These are phyloP conservation scores for Edaphochlamys debaryana DNA, from an alignment of 139 green algal species.

Conservation along the genomic window DNA sequence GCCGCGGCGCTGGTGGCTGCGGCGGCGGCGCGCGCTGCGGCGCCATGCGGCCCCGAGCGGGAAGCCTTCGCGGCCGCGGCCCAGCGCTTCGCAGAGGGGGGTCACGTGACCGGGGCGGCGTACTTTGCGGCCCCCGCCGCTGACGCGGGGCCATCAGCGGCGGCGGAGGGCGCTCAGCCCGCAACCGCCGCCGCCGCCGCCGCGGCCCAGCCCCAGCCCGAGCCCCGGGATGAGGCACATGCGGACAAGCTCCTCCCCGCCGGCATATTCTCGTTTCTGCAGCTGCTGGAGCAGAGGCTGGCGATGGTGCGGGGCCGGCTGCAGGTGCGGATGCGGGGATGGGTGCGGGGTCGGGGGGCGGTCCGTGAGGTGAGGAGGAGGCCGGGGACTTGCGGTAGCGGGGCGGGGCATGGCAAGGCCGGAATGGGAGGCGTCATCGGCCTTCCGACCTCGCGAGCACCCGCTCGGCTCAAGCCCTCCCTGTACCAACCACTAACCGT, in stretches of 20 bases:
- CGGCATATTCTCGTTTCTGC: conserved; percentile 42
- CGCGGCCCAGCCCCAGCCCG: neutral
- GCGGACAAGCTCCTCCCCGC: conserved; percentile 18
- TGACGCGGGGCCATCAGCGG: conserved; percentile 2
- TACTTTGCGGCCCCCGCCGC: conserved; percentile 34
- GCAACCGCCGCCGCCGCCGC: neutral
- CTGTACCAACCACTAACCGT: too few relatives aligned
- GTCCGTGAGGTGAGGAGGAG: too few relatives aligned
- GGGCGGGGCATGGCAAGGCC: too few relatives aligned
- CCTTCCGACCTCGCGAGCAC: too few relatives aligned
- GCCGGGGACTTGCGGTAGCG: too few relatives aligned
- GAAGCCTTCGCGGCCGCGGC: neutral
- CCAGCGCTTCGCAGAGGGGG: neutral
- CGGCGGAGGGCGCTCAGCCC: neutral
- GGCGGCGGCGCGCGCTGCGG: neutral
- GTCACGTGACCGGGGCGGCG: neutral
- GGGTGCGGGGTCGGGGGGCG: too few relatives aligned
- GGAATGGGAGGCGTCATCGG: too few relatives aligned
- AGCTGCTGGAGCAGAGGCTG: conserved; percentile 58
- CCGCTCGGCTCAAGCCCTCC: too few relatives aligned
- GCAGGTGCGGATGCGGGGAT: too few relatives aligned
- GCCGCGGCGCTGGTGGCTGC: neutral
- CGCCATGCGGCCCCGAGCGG: conserved; percentile 3
- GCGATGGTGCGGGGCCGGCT: conserved; percentile 16
- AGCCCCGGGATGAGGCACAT: neutral